Conservation (phyloP, 345 rosid species). For the Eucalyptus fibrosa region DNA sequence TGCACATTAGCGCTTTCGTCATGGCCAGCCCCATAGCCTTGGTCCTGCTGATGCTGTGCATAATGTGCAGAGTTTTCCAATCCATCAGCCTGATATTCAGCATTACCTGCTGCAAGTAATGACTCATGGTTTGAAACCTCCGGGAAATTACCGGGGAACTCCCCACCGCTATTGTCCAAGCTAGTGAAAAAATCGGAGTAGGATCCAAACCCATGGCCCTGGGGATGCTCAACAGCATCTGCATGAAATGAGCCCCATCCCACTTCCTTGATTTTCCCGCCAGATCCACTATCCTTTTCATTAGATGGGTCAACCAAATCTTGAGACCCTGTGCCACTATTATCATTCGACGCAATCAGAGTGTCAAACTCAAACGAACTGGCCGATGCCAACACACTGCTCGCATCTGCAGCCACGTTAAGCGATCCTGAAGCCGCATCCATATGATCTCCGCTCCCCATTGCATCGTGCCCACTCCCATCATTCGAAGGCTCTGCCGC, state of each 20-base stretch:
- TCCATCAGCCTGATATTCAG: conserved; percentile 1
- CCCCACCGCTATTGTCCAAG: conserved; percentile 23
- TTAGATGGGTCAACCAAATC: conserved; percentile 2
- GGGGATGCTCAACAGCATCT: conserved; percentile 27
- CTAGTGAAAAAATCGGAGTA: conserved; percentile 68
- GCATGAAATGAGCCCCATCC: conserved; percentile 84
- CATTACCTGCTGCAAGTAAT: conserved; percentile 1
- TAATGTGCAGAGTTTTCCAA: conserved; percentile 20
- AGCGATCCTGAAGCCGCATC: not conserved
- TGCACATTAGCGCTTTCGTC: conserved; percentile 26
- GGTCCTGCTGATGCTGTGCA: conserved; percentile 19
- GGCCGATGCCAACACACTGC: not conserved
- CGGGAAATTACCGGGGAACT: conserved; percentile 19
- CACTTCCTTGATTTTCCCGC: conserved; percentile 53
- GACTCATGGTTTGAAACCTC: conserved; percentile 7
- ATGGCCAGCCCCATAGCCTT: conserved; percentile 10
- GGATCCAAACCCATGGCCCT: conserved; percentile 48
- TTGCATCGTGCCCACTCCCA: not conserved
- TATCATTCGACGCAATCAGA: not conserved
- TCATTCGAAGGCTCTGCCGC: not conserved
- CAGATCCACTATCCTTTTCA: conserved; percentile 19
- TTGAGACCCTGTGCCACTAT: conserved; percentile 7
- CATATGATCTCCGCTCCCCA: not conserved
- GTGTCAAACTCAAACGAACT: conserved; percentile 4
- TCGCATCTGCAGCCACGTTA: not conserved